A percentile compares a stretch with the other conserved stretches of the same genome.
Evolutionary conservation across 352 stramenopile genomes (phyloP).

Genomic region (Phytopythium aichiense): DNA sequence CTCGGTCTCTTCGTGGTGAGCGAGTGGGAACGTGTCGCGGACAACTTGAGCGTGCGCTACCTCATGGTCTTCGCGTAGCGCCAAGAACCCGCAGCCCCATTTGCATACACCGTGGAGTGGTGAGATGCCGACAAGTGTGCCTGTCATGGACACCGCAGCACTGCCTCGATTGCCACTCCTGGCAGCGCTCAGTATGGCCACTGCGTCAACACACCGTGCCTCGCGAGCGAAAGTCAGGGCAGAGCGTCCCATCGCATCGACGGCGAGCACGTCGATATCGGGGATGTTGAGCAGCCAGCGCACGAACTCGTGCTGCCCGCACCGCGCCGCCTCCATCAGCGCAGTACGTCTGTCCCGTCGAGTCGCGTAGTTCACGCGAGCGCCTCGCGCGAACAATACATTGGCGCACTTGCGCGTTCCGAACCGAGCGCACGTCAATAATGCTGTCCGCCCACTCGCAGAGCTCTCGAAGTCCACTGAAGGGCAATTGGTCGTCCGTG

Average conservation of each 20-base stretch:
- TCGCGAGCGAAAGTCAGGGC: slow-evolving; percentile 40
- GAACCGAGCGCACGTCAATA: slow-evolving; percentile 38
- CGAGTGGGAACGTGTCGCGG: slow-evolving; percentile 30
- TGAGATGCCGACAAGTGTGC: slow-evolving; percentile 10
- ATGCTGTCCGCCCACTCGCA: slow-evolving; percentile 29
- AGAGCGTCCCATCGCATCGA: slow-evolving; percentile 28
- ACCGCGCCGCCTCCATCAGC: slow-evolving; percentile 54
- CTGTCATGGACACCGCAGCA: slow-evolving; percentile 20
- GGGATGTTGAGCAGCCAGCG: slow-evolving; percentile 41
- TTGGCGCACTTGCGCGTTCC: slow-evolving; percentile 49
- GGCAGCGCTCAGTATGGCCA: slow-evolving; percentile 35
- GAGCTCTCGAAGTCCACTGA: slow-evolving; percentile 65
- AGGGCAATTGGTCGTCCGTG: slow-evolving; percentile 43
- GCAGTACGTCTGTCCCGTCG: slow-evolving; percentile 31
- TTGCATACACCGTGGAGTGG: slow-evolving; percentile 53
- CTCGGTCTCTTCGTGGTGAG: slow-evolving; percentile 32
- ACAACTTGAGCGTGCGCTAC: slow-evolving; percentile 22
- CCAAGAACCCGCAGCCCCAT: slow-evolving; percentile 64
- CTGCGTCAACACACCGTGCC: slow-evolving; percentile 22
- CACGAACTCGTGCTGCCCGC: slow-evolving; percentile 47
- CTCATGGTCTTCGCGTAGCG: slow-evolving; percentile 18
- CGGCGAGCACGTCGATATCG: slow-evolving; percentile 28
- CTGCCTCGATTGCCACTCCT: slow-evolving; percentile 38
- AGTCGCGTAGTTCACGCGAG: slow-evolving; percentile 39
- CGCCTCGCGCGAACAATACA: slow-evolving; percentile 45